A percentile compares a stretch with the other conserved stretches of the same genome.
Conservation (phyloP, 768 basidiomycete genomes). For the Tylopilus sp. region DNA sequence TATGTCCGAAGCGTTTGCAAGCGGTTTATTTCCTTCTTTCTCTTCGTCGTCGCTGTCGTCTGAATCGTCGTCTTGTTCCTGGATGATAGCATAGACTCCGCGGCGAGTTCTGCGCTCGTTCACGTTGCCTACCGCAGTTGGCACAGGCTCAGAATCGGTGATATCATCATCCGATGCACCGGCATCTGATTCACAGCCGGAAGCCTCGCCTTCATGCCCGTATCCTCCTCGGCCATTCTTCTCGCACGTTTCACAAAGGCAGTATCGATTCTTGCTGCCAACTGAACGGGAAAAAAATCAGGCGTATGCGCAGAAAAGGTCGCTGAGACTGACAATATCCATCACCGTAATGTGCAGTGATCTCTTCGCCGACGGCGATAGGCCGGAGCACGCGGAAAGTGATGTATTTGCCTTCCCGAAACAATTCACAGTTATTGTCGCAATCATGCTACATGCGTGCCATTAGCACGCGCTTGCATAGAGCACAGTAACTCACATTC, state of each 20-base stretch:
- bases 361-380: conserved; percentile 79
- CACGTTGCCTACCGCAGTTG: conserved; percentile 54
- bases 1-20: conserved; percentile 45
- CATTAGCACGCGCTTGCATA: neutral
- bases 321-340: conserved; percentile 70
- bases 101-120: conserved; percentile 79
- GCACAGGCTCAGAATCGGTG: conserved; percentile 42
- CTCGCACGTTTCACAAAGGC: conserved; percentile 87
- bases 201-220: conserved; percentile 46
- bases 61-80: conserved; percentile 55
- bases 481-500: conserved; percentile 55
- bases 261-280: conserved; percentile 67
- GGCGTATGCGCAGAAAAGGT: conserved; percentile 19
- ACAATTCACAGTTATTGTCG: conserved; percentile 84
- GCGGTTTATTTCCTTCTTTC: conserved; percentile 45
- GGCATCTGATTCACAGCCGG: conserved; percentile 47
- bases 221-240: conserved; percentile 73
- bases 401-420: conserved; percentile 86
- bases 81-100: conserved; percentile 73
- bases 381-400: conserved; percentile 81
- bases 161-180: conserved; percentile 32
- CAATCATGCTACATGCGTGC: conserved; percentile 68
- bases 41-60: conserved; percentile 60
- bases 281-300: conserved; percentile 45
- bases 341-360: conserved; percentile 88